Evolutionary conservation across 495 filamentous ascomycete species (phyloP).

Genomic region (Neurospora sp.): DNA sequence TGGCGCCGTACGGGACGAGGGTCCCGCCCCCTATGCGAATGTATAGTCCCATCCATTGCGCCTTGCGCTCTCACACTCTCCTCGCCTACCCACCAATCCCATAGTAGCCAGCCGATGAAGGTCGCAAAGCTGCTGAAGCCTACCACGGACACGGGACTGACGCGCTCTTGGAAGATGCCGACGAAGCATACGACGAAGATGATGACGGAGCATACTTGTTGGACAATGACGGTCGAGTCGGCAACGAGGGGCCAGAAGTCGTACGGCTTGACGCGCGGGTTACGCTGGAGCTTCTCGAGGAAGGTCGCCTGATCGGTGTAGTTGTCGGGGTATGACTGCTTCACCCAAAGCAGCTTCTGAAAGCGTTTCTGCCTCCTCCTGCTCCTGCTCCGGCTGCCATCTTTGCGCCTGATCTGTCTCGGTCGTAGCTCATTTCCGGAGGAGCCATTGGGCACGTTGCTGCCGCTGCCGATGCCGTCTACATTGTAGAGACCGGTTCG

Average conservation of each 20-base stretch:
- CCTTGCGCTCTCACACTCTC: constrained; percentile 27
- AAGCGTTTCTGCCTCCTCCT: constrained; percentile 60
- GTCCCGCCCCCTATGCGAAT: constrained; percentile 3
- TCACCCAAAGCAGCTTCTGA: constrained; percentile 97
- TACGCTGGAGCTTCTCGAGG: constrained; percentile 89
- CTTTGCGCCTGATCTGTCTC: constrained; percentile 24
- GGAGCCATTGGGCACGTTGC: not conserved
- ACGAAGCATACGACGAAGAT: constrained; percentile 93
- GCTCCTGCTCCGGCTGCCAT: constrained; percentile 25
- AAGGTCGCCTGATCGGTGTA: constrained; percentile 96
- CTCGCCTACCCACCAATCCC: constrained; percentile 77
- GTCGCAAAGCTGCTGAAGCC: constrained; percentile 75
- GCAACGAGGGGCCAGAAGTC: constrained; percentile 96
- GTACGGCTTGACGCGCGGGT: constrained; percentile 87
- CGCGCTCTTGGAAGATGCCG: constrained; percentile 74
- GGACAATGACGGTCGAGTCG: constrained; percentile 92
- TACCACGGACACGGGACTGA: constrained; percentile 79
- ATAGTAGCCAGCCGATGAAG: constrained; percentile 78
- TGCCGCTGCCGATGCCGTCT: constrained; percentile 20
- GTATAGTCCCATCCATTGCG: constrained; percentile 25
- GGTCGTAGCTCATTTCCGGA: constrained; percentile 6
- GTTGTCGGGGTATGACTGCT: constrained; percentile 95
- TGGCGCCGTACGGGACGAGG: constrained; percentile 15
- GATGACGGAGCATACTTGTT: constrained; percentile 87
- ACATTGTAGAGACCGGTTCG: constrained; percentile 37